phyloP scores from a whole-genome alignment of 257 asterid genomes.

The Salvia miltiorrhiza region DNA sequence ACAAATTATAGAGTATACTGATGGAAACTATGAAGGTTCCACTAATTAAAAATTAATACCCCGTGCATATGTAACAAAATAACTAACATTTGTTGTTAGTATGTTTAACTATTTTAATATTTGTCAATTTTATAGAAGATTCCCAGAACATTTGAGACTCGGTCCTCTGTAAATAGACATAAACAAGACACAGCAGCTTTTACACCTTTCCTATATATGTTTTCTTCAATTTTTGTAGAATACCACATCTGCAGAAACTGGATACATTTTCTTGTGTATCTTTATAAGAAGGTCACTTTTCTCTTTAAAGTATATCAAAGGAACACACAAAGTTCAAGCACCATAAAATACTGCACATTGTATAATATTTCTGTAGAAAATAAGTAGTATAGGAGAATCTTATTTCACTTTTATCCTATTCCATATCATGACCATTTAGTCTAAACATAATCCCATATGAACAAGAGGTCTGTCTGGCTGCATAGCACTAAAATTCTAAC shows the following conservation, averaged over 20 bases:
- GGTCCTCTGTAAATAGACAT: background rate
- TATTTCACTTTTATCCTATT: background rate
- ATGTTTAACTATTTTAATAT: background rate
- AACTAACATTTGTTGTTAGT: background rate
- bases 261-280: background rate
- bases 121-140: background rate
- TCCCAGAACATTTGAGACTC: background rate
- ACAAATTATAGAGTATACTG: slow-evolving; percentile 10
- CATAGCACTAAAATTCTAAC: background rate
- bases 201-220: too few relatives aligned
- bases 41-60: background rate
- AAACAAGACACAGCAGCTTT: too few relatives aligned
- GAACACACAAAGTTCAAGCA: background rate
- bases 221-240: background rate
- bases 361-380: background rate
- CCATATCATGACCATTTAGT: background rate
- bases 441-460: background rate
- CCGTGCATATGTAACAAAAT: background rate
- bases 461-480: background rate
- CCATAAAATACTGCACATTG: background rate
- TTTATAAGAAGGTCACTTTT: background rate
- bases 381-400: background rate
- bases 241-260: background rate
- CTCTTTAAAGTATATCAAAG: background rate
- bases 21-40: slow-evolving; percentile 10